Conservation (phyloP, 176 grass and related monocot genomes). For the Bromus sterilis region DNA sequence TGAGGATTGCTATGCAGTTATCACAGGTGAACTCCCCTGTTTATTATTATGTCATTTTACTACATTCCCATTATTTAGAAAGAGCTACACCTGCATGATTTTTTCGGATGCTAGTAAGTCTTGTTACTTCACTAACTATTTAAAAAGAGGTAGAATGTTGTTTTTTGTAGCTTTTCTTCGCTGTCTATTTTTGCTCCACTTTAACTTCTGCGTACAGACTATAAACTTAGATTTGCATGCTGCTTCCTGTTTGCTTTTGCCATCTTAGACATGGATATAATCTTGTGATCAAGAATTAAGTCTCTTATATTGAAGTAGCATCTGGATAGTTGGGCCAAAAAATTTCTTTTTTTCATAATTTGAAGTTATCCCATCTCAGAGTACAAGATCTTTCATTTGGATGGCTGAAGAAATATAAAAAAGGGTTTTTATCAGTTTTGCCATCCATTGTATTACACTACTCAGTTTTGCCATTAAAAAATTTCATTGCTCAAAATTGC, state of each 20-base stretch:
- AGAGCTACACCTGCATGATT: not conserved
- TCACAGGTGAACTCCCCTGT: conserved; percentile 24
- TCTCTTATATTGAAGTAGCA: not conserved
- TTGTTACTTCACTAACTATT: not conserved
- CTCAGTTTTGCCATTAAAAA: too few species aligned
- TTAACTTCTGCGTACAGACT: not conserved
- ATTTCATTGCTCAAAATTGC: too few species aligned
- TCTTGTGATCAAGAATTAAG: not conserved
- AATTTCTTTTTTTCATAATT: not conserved
- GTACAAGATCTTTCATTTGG: not conserved
- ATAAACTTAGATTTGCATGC: not conserved
- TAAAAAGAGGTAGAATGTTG: not conserved
- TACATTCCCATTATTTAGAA: not conserved
- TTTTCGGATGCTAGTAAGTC: not conserved
- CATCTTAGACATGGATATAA: not conserved
- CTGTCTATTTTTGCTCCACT: not conserved
- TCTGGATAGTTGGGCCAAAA: not conserved
- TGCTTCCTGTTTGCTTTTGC: not conserved
- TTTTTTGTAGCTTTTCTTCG: not conserved
- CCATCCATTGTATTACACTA: too few species aligned
- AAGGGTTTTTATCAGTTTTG: too few species aligned
- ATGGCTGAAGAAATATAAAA: not conserved
- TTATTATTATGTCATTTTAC: not conserved
- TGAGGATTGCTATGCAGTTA: conserved; percentile 56
- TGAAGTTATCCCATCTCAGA: not conserved